Percentiles rank a stretch among this genome's conserved stretches.
These are phyloP conservation scores for Dryadomyces sulphureus DNA, from an alignment of 2,329 filamentous ascomycete genomes.

Conservation along the genomic window DNA sequence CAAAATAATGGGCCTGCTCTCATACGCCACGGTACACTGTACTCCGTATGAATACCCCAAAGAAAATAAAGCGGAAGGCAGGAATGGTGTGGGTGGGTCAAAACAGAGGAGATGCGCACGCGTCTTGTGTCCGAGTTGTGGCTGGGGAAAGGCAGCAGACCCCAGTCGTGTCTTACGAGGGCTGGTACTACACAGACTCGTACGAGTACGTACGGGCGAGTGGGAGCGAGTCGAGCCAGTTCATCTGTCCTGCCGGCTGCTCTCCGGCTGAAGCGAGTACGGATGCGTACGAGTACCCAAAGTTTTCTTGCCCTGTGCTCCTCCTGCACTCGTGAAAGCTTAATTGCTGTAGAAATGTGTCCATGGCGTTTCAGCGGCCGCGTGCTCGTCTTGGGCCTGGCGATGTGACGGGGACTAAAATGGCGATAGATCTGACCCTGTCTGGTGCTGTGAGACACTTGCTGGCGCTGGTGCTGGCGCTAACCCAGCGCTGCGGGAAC, in stretches of 20 bases:
- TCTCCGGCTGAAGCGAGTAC: too few species aligned
- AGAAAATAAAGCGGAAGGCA: constrained; percentile 2
- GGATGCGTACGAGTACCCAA: neutral
- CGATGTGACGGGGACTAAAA: constrained; percentile 8
- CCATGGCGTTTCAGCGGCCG: neutral
- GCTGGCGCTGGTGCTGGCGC: constrained; percentile 4
- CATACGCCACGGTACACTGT: too few species aligned
- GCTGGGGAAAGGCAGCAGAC: neutral
- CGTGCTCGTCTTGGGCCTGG: constrained; percentile 3
- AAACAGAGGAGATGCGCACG: neutral
- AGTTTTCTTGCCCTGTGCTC: neutral
- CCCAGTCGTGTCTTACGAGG: neutral
- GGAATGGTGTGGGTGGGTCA: neutral
- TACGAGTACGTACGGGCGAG: too few species aligned
- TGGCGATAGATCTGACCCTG: constrained; percentile 5
- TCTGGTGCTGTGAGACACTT: neutral
- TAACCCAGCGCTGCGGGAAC: neutral
- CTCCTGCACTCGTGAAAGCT: constrained; percentile 1
- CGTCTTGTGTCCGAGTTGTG: neutral
- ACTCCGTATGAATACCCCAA: too few species aligned
- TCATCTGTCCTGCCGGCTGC: too few species aligned
- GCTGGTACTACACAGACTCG: neutral
- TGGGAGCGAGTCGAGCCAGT: too few species aligned
- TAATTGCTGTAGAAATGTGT: constrained; percentile 2
- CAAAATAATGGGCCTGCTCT: neutral